Base-by-base conservation (phyloP, 1,139 yeast species). In the Scheffersomyces segobiensis region DNA sequence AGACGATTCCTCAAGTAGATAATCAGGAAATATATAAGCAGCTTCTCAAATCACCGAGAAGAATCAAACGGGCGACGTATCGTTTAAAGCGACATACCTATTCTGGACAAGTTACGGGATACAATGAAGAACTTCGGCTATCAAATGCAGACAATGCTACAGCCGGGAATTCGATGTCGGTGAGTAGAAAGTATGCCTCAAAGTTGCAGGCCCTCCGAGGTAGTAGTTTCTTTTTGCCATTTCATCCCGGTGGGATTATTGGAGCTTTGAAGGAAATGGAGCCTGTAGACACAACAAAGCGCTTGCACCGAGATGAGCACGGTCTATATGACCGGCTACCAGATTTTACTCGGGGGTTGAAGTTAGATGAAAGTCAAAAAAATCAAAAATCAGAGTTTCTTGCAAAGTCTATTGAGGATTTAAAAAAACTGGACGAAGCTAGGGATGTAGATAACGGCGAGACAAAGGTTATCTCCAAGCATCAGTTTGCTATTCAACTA, bases 181-280 rank as follows among this genome's bases (percentile, higher is more conserved):
- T 93, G 59, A 87, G 82, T 52, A 81, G 99, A 63, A 84, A 87
- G 60, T 85, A 87, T 63, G 85, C 87, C 7, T 80, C 89, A 3
- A 87, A 86, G 63, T 78, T 81, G 32, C 89, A 87, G 56, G 77
- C 87, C 2, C 76, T 91, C 1, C 78, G 83, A 53, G 98, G 98
- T 0, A 81, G 87, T 7, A 83, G 97, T 0, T 84, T 87, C 22
- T 91, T 84, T 67, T 76, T 95, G 67, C 99, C 99, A 0, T 95
- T 96, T 70, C 88, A 90, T 56, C 99, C 99, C 0, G 98, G 99
- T 63, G 98, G 98, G 2, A 71, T 91, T 19, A 73, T 86, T 62
- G 76, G 75, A 49, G 74, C 70, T 53, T 62, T 67, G 46, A 53
- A 53, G 39, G 68, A 71, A 3, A 68, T 69, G 0, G 68, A 70